phyloP scores from a whole-genome alignment of 176 grass and related monocot genomes.

The Oryza punctata region DNA sequence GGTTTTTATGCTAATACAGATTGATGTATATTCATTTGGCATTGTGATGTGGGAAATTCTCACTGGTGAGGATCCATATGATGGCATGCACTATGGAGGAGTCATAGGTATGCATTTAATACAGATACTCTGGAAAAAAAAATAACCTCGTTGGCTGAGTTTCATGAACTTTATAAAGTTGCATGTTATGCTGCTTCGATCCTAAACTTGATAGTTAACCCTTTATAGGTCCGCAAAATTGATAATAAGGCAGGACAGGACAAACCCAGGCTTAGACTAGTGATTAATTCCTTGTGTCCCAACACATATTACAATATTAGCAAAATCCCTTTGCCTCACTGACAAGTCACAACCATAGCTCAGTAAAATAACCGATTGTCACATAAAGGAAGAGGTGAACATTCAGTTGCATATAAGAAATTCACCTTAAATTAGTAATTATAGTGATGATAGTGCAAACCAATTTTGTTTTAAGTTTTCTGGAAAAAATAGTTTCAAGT shows the following conservation, averaged over 20 bases:
- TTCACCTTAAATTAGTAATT: background rate
- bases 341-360: background rate
- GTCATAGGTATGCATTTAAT: slow-evolving; percentile 76
- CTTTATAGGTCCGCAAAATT: background rate
- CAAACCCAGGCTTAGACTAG: background rate
- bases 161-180: background rate
- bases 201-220: background rate
- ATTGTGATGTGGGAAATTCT: slow-evolving; percentile 99
- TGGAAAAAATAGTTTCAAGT: background rate
- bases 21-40: slow-evolving; percentile 92
- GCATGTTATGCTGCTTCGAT: background rate
- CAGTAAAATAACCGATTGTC: background rate
- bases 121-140: background rate
- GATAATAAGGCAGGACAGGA: background rate
- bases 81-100: slow-evolving; percentile 81
- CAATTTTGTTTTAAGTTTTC: background rate
- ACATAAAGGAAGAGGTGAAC: background rate
- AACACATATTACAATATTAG: background rate
- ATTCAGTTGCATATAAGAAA: too few species aligned
- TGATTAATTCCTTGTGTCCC: background rate
- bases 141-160: background rate
- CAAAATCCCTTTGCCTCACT: background rate
- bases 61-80: slow-evolving; percentile 81
- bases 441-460: background rate
- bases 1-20: slow-evolving; percentile 43